These are phyloP conservation scores for Lachnellula suecica DNA, from an alignment of 2,329 filamentous ascomycete species.

Conservation along the genomic window DNA sequence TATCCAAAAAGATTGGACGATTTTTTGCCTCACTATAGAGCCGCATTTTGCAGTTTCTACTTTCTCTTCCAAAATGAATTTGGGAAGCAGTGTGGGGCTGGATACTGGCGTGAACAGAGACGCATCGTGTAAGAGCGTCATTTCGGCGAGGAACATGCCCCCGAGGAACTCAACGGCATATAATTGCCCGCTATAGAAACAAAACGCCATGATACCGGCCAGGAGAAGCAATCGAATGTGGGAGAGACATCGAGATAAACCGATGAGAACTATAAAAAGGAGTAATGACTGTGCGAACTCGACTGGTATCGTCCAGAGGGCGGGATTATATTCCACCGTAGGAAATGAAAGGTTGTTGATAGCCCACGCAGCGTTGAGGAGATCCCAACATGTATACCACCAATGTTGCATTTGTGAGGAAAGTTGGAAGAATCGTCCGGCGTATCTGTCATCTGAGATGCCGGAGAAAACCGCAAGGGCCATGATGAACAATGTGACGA, in stretches of 20 bases:
- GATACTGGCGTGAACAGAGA: slow-evolving; percentile 15
- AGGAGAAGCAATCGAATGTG: slow-evolving; percentile 26
- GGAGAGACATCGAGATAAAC: slow-evolving; percentile 24
- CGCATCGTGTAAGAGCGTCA: slow-evolving; percentile 37
- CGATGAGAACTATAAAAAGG: slow-evolving; percentile 27
- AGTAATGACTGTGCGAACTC: slow-evolving; percentile 33
- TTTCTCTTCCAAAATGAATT: slow-evolving; percentile 14
- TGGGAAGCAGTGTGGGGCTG: slow-evolving; percentile 23
- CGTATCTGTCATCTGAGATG: slow-evolving; percentile 45
- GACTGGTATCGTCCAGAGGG: slow-evolving; percentile 33
- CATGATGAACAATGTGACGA: slow-evolving; percentile 43
- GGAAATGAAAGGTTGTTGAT: slow-evolving; percentile 17
- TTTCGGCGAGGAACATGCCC: slow-evolving; percentile 46
- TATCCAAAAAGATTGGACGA: slow-evolving; percentile 26
- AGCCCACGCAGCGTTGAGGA: slow-evolving; percentile 25
- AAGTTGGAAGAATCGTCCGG: slow-evolving; percentile 35
- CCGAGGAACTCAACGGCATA: slow-evolving; percentile 42
- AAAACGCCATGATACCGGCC: slow-evolving; percentile 22
- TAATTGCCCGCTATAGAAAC: slow-evolving; percentile 26
- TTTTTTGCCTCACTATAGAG: slow-evolving; percentile 5
- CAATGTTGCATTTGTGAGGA: slow-evolving; percentile 39
- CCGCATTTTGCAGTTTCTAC: neutral
- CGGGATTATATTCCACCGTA: slow-evolving; percentile 27
- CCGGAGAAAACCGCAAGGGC: slow-evolving; percentile 44
- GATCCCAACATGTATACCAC: slow-evolving; percentile 41